Evolutionary conservation across 129 eudicot genomes (phyloP), one percentile per base, ranked within the genome.

Genomic region (Ambrosia artemisiifolia): DNA sequence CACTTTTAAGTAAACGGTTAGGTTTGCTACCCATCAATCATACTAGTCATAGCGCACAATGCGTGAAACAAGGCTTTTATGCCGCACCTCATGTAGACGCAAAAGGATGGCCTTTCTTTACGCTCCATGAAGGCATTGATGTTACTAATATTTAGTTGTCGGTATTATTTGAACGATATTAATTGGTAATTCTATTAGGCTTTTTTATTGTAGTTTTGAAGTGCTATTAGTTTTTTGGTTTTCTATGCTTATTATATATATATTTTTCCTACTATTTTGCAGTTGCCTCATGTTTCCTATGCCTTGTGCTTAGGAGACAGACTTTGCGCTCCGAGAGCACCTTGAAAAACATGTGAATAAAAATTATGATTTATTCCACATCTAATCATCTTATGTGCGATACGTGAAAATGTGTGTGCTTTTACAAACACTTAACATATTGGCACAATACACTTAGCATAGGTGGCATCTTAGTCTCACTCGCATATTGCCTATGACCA

Each of bases 301-400:
- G 62, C 13, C 62, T 55, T 55, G 34, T 20, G 6, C 3, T 2
- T 55, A 9, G 62, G 32, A 5, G 5, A 8, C 59, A 55, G 32
- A 11, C 6, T 8, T 24, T 24, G 17, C 17, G 11, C 4, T n/a
- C 5, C 4, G 17, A 11, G 53, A 2, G 16, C 6, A 36, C 63
- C 63, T 57, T 57, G 16, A 0, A 7, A 20, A 30, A 2, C 9
- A 34, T 30, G 6, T 71, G 11, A 30, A 60, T 35, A 33, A 60
- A 30, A 32, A 8, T 12, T 33, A 61, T 30, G 3, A n/a, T 28
- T 42, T 13, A 12, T 14, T 59, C 28, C 28, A 0, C 28, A 24
- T 24, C 28, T 24, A 24, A 40, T 56, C 53, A 60, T 72, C 59
- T 60, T 42, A 60, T 73, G 13, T 62, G 55, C 57, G 35, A 32